phyloP scores from a whole-genome alignment of 2,329 filamentous ascomycete genomes.

The Arthrobotrys pseudoclavata region DNA sequence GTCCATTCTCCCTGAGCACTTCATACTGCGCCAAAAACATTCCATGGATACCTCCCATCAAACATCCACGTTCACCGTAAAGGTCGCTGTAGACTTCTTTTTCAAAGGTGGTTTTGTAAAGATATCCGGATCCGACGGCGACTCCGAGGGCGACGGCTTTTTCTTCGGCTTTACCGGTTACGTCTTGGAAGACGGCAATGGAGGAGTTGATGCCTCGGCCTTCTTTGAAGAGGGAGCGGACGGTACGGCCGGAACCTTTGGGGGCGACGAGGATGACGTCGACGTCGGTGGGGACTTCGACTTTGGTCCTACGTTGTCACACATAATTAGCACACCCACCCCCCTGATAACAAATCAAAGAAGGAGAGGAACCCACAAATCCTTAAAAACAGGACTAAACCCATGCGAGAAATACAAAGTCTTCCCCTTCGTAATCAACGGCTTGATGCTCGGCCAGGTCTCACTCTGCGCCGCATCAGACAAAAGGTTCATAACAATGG shows the following conservation, averaged over 20 bases:
- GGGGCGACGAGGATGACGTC: constrained; percentile 99
- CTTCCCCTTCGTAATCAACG: constrained; percentile 98
- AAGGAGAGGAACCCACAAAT: constrained; percentile 70
- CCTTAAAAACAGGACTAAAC: constrained; percentile 99
- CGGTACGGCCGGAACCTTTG: constrained; percentile 98
- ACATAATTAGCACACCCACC: constrained; percentile 21
- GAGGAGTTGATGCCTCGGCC: constrained; percentile 99
- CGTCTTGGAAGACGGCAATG: constrained; percentile 97
- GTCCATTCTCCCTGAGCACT: constrained; percentile 97
- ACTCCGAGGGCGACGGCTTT: constrained; percentile 97
- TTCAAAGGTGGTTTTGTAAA: constrained; percentile 99
- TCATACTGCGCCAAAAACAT: constrained; percentile 99
- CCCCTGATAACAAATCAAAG: background rate
- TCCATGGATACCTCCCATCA: constrained; percentile 99
- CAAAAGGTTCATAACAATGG: constrained; percentile 99
- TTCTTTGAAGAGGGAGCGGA: constrained; percentile 98
- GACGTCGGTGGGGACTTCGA: constrained; percentile 93
- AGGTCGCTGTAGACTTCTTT: constrained; percentile 99
- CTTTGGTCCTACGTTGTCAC: constrained; percentile 77
- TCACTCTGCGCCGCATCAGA: constrained; percentile 97
- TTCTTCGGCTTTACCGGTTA: constrained; percentile 97
- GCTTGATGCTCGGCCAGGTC: constrained; percentile 99
- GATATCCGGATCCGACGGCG: constrained; percentile 93
- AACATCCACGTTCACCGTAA: constrained; percentile 99
- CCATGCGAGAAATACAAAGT: constrained; percentile 99